These are phyloP conservation scores for Candida piceae DNA, from an alignment of 805 yeast species.

Conservation along the genomic window DNA sequence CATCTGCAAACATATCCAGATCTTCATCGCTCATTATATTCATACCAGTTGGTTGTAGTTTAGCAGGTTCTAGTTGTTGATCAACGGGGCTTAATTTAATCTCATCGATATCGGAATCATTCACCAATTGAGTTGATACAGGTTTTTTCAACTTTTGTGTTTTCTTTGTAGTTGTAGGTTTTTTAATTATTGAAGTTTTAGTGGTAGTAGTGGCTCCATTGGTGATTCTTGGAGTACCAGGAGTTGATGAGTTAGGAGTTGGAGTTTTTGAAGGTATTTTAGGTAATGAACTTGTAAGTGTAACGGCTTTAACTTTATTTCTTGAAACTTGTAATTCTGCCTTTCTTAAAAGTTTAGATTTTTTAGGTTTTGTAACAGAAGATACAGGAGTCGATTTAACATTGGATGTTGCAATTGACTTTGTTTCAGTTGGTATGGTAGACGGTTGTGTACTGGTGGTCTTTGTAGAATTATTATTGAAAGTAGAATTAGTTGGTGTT, in stretches of 20 bases:
- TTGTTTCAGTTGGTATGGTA: neutral
- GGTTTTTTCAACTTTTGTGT: neutral
- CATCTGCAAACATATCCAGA: slow-evolving; percentile 19
- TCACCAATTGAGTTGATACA: neutral
- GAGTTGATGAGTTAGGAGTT: neutral
- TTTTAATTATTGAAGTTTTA: neutral
- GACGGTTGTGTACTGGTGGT: no score
- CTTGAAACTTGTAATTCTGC: slow-evolving; percentile 15
- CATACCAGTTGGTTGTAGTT: neutral
- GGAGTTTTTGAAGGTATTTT: neutral
- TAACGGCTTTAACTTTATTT: slow-evolving; percentile 4
- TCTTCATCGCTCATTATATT: slow-evolving; percentile 18
- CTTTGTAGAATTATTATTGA: no score
- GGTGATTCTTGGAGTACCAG: neutral
- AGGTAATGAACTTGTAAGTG: slow-evolving; percentile 1
- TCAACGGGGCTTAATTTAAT: slow-evolving; percentile 10
- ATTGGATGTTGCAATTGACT: neutral
- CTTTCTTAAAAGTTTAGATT: slow-evolving; percentile 18
- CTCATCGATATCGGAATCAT: slow-evolving; percentile 17
- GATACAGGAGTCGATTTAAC: slow-evolving; percentile 1
- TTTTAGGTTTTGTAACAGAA: slow-evolving; percentile 10
- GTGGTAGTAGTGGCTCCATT: neutral
- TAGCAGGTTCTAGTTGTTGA: neutral
- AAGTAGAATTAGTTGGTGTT: neutral
- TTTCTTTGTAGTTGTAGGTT: neutral